Evolutionary conservation across 495 filamentous ascomycete species (phyloP).

Genomic region (Cercophora scortea): DNA sequence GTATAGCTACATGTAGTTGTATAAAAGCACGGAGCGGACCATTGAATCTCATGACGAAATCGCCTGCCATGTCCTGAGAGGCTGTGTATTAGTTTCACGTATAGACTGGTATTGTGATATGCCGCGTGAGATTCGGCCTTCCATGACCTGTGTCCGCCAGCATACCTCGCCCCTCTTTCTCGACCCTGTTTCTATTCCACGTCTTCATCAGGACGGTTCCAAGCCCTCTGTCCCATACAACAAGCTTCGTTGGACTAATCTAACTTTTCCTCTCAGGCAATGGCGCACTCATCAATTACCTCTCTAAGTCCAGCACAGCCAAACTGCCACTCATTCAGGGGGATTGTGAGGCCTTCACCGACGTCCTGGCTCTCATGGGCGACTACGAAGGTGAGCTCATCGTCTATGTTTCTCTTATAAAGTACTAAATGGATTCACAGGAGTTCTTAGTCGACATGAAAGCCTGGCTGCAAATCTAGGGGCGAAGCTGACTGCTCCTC

Average conservation of each 20-base stretch:
- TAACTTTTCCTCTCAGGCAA: constrained; percentile 19
- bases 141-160: not conserved
- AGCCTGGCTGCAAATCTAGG: constrained; percentile 79
- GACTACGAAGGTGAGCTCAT: constrained; percentile 55
- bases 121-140: not conserved
- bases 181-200: too few relatives aligned
- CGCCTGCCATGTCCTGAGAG: too few relatives aligned
- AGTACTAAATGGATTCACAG: constrained; percentile 18
- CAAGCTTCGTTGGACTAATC: not conserved
- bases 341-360: constrained; percentile 34
- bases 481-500: constrained; percentile 72
- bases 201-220: too few relatives aligned
- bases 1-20: too few relatives aligned
- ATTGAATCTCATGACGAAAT: not conserved
- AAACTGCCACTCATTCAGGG: constrained; percentile 39
- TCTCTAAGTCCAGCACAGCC: constrained; percentile 33
- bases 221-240: not conserved
- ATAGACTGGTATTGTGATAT: too few relatives aligned
- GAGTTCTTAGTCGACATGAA: constrained; percentile 75
- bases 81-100: too few relatives aligned
- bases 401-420: not conserved
- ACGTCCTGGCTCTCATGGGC: constrained; percentile 55
- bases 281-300: constrained; percentile 74
- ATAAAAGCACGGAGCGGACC: too few relatives aligned
- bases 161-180: too few relatives aligned